A percentile compares a stretch with the other conserved stretches of the same genome.
Conservation (phyloP, 352 stramenopile species). For the Phytophthora fragariae region DNA sequence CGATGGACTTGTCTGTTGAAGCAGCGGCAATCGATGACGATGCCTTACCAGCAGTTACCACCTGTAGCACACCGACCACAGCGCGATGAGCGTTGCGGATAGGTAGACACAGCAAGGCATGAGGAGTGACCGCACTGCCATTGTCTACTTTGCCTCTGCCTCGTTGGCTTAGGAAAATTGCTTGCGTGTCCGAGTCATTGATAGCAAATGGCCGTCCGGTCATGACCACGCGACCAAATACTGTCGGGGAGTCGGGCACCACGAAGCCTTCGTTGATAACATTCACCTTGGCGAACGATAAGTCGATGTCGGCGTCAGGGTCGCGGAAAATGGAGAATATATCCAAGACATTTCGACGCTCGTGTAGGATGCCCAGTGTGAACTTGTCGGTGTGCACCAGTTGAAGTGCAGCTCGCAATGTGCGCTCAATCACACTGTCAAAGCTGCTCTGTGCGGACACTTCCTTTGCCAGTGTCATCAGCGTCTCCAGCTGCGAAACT, state of each 20-base stretch:
- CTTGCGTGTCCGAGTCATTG: conserved; percentile 65
- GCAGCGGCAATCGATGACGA: conserved; percentile 11
- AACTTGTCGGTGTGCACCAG: conserved; percentile 72
- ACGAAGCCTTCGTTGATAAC: conserved; percentile 68
- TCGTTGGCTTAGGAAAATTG: conserved; percentile 57
- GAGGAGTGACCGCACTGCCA: conserved; percentile 22
- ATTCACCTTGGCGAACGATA: conserved; percentile 26
- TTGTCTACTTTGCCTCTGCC: conserved; percentile 31
- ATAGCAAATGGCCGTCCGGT: conserved; percentile 63
- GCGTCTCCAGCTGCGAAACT: conserved; percentile 63
- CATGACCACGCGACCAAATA: conserved; percentile 75
- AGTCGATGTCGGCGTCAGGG: not conserved
- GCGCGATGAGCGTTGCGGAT: conserved; percentile 72
- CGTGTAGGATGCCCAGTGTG: conserved; percentile 67
- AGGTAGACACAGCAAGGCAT: conserved; percentile 66
- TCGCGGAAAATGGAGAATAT: conserved; percentile 50
- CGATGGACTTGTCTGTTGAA: not conserved
- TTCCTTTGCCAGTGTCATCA: conserved; percentile 64
- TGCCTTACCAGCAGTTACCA: conserved; percentile 35
- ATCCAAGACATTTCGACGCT: conserved; percentile 65
- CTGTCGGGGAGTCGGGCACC: conserved; percentile 61
- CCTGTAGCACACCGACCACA: conserved; percentile 68
- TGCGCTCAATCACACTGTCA: conserved; percentile 61
- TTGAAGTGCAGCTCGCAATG: conserved; percentile 55
- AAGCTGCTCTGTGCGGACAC: conserved; percentile 70